Evolutionary conservation across 331 rosid species (phyloP), one percentile per base, ranked within the genome.

Genomic region (Malus hybrid): DNA sequence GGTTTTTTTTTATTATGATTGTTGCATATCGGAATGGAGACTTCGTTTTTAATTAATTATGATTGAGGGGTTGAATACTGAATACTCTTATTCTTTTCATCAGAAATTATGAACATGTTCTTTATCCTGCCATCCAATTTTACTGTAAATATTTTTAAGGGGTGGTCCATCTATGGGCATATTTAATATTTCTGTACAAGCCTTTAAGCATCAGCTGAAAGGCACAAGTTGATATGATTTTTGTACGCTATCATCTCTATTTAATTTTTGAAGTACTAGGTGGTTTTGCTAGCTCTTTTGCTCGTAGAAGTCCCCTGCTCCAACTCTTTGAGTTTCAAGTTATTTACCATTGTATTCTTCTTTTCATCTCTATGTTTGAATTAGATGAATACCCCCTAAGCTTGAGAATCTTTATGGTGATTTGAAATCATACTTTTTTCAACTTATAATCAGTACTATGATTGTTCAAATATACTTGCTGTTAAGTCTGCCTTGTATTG

Each of bases 401-500:
- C 27, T 73, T 73, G 20, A 61, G 6, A 61, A 31, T 48, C 10
- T 36, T 14, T 16, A 18, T 31, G 33, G 69, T 33, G 27, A n/a
- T 10, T 15, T 76, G 60, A 6, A 22, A n/a, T 16, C 34, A 3
- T 69, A n/a, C n/a, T 8, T 8, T 24, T 24, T 20, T 34, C 31
- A 72, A 32, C 63, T 65, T 14, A 11, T 69, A 55, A 44, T 31
- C 4, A 10, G 10, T 14, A 34, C 31, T 69, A 57, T 62, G 69
- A 39, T 60, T 50, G 7, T 72, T 44, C 8, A 77, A 56, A 20
- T 76, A 22, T 81, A 67, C 67, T 69, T 63, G 65, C 76, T 77
- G 67, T 76, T 59, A 75, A 80, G 52, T 50, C 18, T 78, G 18
- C 52, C 77, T 77, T 71, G 70, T 36, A 88, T 68, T 79, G 76